phyloP scores from a whole-genome alignment of 257 asterid genomes.

The Solanum bulbocastanum region DNA sequence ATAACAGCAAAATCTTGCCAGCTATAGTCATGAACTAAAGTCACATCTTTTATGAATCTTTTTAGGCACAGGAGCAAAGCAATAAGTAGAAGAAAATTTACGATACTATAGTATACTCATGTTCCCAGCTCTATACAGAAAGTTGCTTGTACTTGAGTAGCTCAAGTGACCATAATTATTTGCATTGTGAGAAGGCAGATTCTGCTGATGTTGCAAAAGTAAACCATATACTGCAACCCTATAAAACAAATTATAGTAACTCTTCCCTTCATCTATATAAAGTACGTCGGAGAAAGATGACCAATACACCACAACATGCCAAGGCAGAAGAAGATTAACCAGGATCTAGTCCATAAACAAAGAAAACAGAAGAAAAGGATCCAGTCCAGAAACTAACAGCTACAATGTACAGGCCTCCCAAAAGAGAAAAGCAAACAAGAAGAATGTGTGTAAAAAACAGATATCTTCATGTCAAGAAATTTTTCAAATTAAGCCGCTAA shows the following conservation, averaged over 20 bases:
- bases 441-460: neutral
- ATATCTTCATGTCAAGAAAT: neutral
- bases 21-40: neutral
- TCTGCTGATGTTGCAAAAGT: neutral
- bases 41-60: neutral
- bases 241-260: neutral
- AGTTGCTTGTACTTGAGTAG: neutral
- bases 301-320: neutral
- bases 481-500: neutral
- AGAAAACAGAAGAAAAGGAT: neutral
- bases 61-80: neutral
- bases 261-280: neutral
- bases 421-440: neutral
- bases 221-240: neutral
- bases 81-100: neutral
- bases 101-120: neutral
- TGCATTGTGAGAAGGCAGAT: neutral
- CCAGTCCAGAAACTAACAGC: neutral
- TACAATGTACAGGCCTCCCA: neutral
- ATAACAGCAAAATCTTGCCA: neutral
- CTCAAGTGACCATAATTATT: neutral
- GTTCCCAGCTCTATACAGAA: neutral
- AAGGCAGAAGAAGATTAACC: neutral
- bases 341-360: neutral
- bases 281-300: neutral